phyloP scores from a whole-genome alignment of 2,329 filamentous ascomycete genomes.

The Amphichorda felina region DNA sequence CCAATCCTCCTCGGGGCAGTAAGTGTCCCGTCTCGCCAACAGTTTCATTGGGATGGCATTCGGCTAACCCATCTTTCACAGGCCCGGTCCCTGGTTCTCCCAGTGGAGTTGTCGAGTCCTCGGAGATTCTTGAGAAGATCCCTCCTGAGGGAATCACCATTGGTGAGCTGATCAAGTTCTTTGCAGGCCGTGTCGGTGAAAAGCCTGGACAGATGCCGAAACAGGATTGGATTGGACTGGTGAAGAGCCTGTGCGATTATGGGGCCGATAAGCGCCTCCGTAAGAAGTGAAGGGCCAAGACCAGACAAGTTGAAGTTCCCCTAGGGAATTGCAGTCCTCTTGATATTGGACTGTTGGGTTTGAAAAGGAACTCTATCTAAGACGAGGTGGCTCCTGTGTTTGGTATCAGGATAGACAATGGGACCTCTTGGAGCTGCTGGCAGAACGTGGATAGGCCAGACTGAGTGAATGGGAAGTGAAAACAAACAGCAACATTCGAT shows the following conservation, averaged over 20 bases:
- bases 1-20: slow-evolving; percentile 24
- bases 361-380: no score
- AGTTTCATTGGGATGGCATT: background rate
- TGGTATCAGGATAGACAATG: no score
- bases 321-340: no score
- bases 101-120: slow-evolving; percentile 27
- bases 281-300: slow-evolving; percentile 20
- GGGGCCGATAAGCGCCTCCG: slow-evolving; percentile 40
- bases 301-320: no score
- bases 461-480: no score
- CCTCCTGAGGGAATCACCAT: slow-evolving; percentile 43
- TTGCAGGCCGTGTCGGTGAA: slow-evolving; percentile 40
- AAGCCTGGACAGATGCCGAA: slow-evolving; percentile 38
- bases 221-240: slow-evolving; percentile 45
- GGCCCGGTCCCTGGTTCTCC: slow-evolving; percentile 23
- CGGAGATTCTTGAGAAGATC: slow-evolving; percentile 42
- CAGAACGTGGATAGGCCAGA: no score
- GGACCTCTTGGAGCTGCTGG: no score
- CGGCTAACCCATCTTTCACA: slow-evolving; percentile 7
- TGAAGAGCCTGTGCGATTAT: slow-evolving; percentile 42
- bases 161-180: slow-evolving; percentile 38
- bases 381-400: no score
- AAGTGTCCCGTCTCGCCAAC: background rate
- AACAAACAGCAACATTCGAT: no score
- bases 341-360: no score